Percentiles rank a stretch among this genome's conserved stretches.
Evolutionary conservation across 2,329 filamentous ascomycete genomes (phyloP).

Genomic region (Metarhizium rileyi): DNA sequence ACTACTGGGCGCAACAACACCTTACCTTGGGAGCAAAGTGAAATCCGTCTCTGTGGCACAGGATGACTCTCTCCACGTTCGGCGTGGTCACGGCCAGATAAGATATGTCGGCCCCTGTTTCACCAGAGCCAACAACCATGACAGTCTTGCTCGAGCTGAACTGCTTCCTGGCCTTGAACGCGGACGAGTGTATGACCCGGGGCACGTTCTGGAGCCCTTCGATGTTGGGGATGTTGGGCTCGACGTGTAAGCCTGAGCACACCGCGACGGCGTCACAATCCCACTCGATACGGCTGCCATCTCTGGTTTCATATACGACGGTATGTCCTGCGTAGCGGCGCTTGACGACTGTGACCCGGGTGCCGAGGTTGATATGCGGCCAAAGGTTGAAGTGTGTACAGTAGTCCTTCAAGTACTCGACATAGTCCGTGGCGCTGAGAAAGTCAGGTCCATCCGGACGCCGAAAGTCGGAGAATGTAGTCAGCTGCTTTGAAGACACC

Average conservation of each 20-base stretch:
- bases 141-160: constrained; percentile 29
- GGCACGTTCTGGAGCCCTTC: constrained; percentile 25
- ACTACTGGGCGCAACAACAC: not conserved
- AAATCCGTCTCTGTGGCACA: constrained; percentile 34
- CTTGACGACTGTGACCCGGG: constrained; percentile 18
- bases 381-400: constrained; percentile 27
- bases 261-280: constrained; percentile 33
- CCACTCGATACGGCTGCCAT: constrained; percentile 11
- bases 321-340: constrained; percentile 6
- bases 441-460: constrained; percentile 29
- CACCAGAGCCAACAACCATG: constrained; percentile 32
- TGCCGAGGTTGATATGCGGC: constrained; percentile 24
- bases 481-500: constrained; percentile 38
- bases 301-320: not conserved
- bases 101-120: constrained; percentile 33
- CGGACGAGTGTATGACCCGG: constrained; percentile 31
- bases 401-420: constrained; percentile 30
- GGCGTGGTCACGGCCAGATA: constrained; percentile 31
- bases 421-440: constrained; percentile 26
- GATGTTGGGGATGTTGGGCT: constrained; percentile 27
- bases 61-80: constrained; percentile 25
- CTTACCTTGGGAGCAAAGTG: constrained; percentile 29
- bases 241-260: constrained; percentile 32
- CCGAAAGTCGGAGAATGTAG: constrained; percentile 35
- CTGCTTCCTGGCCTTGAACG: constrained; percentile 29